These are phyloP conservation scores for Miamiensis avidus DNA, from an alignment of 169 alveolate genomes.

Conservation along the genomic window DNA sequence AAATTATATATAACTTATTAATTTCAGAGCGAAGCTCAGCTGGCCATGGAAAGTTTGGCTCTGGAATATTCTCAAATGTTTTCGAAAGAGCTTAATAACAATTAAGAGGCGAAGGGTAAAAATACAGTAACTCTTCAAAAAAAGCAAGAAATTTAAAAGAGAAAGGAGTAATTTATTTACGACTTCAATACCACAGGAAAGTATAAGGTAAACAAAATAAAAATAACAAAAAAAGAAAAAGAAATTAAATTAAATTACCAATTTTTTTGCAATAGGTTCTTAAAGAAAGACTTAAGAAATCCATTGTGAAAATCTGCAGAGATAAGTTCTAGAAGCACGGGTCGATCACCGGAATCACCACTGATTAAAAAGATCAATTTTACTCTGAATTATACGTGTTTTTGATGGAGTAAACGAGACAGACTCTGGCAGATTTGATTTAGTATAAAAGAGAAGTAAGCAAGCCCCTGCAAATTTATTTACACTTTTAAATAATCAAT, in stretches of 20 bases:
- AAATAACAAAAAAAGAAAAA: too few species aligned
- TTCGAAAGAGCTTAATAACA: slow-evolving; percentile 29
- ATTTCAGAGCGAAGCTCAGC: slow-evolving; percentile 4
- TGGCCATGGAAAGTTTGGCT: slow-evolving; percentile 41
- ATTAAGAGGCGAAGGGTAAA: slow-evolving; percentile 16
- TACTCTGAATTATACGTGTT: slow-evolving; percentile 46
- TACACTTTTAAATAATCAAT: not conserved
- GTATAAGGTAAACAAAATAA: slow-evolving; percentile 12
- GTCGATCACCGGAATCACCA: slow-evolving; percentile 47
- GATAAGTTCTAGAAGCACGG: slow-evolving; percentile 46
- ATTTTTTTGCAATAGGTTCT: not conserved
- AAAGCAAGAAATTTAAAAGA: slow-evolving; percentile 9
- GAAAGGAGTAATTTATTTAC: slow-evolving; percentile 41
- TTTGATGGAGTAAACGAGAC: slow-evolving; percentile 49
- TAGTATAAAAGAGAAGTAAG: slow-evolving; percentile 24
- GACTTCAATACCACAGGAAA: slow-evolving; percentile 46
- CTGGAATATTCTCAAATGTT: slow-evolving; percentile 40
- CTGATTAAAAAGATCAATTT: slow-evolving; percentile 38
- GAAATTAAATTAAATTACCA: too few species aligned
- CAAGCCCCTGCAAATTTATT: slow-evolving; percentile 6
- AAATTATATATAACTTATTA: too few species aligned
- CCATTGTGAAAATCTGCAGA: slow-evolving; percentile 41
- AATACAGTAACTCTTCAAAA: slow-evolving; percentile 33
- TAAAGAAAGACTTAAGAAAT: slow-evolving; percentile 45
- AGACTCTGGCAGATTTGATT: slow-evolving; percentile 29